Evolutionary conservation across 2,329 filamentous ascomycete genomes (phyloP), one percentile per base, ranked within the genome.

Genomic region (Ilyonectria sp.): DNA sequence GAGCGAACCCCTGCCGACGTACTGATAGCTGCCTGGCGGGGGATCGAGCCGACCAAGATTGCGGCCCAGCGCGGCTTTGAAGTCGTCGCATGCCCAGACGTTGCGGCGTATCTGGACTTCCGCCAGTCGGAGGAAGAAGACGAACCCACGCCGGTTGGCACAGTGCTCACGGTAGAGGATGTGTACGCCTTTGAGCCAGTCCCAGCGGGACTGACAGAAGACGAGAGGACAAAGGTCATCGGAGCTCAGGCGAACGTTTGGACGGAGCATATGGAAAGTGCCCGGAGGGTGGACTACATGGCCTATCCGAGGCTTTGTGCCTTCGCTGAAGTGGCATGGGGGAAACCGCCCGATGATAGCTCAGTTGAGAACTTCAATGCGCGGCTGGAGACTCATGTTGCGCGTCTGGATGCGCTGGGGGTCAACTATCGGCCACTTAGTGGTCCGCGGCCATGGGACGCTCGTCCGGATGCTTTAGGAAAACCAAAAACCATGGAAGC

Each of bases 221-320:
- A 60, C 5, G 68, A 65, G 40, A 44, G n/a, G n/a, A 44, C 17
- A 0, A 63, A 59, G n/a, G 35, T 71, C 37, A 50, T 71, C 40
- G 69, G 69, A 44, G 69, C 60, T 8, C 69, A 71, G 60, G 67
- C 68, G 9, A 71, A 71, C 40, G 47, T 71, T 17, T 71, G 69
- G 69, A 66, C 63, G n/a, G 69, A 71, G 40, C 67, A 71, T 23
- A 71, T 71, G 67, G 69, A 71, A 50, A 71, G 40, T 44, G 67
- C 67, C 2, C 63, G 67, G 10, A 47, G 69, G 23, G 69, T 71
- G 11, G 60, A 71, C 23, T 71, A 71, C 44, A 71, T 71, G 67
- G 57, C 56, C 4, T 50, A 50, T n/a, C 55, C 55, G 19, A 37
- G 55, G 10, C 40, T 63, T 13, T 68, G 68, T 29, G 68, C 68